Conservation (phyloP, 2,329 filamentous ascomycete genomes). For the Cladosporium sp. region DNA sequence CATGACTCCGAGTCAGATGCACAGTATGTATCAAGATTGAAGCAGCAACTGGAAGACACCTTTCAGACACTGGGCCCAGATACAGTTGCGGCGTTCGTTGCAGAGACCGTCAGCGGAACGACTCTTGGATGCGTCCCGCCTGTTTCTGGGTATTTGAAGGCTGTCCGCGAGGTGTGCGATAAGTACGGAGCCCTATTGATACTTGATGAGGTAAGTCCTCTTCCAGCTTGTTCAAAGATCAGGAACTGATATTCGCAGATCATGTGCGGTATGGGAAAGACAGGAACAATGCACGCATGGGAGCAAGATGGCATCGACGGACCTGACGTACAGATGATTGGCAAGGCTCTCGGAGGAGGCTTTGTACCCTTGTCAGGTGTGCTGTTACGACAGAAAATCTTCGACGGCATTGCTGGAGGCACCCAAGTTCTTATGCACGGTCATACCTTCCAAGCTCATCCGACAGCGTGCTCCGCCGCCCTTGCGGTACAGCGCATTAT, state of each 20-base stretch:
- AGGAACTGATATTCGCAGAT: background rate
- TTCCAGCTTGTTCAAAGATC: background rate
- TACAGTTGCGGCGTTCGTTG: constrained; percentile 67
- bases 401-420: constrained; percentile 43
- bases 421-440: constrained; percentile 53
- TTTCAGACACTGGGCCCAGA: constrained; percentile 61
- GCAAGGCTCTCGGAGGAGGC: constrained; percentile 64
- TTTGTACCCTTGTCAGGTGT: constrained; percentile 60
- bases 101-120: constrained; percentile 68
- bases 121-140: constrained; percentile 66
- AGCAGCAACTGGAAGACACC: constrained; percentile 61
- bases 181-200: constrained; percentile 71
- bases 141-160: constrained; percentile 63
- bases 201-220: constrained; percentile 60
- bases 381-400: constrained; percentile 51
- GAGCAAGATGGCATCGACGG: constrained; percentile 49
- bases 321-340: constrained; percentile 64
- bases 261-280: constrained; percentile 55
- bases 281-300: constrained; percentile 54
- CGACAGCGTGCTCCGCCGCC: constrained; percentile 56
- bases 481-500: constrained; percentile 61
- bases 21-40: constrained; percentile 58
- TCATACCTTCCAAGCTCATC: constrained; percentile 61
- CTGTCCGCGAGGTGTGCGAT: constrained; percentile 64
- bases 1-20: constrained; percentile 49